phyloP scores from a whole-genome alignment of 805 yeast species.

The Barnettozyma wickerhamii region DNA sequence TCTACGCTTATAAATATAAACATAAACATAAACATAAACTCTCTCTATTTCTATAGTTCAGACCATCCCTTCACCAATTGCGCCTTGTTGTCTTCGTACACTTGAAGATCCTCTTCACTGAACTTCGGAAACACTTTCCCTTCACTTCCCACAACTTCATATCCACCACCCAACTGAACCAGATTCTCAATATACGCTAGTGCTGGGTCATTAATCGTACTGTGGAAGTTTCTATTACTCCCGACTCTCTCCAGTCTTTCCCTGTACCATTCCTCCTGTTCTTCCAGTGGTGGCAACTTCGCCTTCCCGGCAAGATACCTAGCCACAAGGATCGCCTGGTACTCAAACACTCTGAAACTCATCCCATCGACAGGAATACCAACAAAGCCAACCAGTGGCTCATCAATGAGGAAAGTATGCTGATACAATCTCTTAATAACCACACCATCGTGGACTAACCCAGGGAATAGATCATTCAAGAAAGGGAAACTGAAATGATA shows the following conservation, averaged over 20 bases:
- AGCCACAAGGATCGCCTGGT: conserved; percentile 45
- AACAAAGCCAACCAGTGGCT: conserved; percentile 40
- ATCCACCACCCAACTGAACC: conserved; percentile 24
- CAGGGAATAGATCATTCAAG: conserved; percentile 28
- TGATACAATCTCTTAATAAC: conserved; percentile 33
- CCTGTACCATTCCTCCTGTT: conserved; percentile 34
- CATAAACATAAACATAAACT: no score
- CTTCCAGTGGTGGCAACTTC: conserved; percentile 34
- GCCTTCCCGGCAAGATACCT: conserved; percentile 45
- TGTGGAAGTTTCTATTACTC: conserved; percentile 21
- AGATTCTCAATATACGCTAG: conserved; percentile 22
- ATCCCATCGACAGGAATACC: conserved; percentile 37
- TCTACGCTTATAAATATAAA: no score
- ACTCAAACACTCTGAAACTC: conserved; percentile 47
- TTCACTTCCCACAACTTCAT: neutral
- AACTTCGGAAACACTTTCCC: conserved; percentile 6
- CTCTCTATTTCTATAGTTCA: no score
- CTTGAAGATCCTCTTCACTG: conserved; percentile 4
- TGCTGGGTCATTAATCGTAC: conserved; percentile 30
- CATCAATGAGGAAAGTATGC: conserved; percentile 40
- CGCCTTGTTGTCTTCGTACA: conserved; percentile 3
- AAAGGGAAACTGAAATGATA: conserved; percentile 39
- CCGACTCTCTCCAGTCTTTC: conserved; percentile 20
- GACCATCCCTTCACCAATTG: conserved; percentile 1
- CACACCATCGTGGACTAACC: conserved; percentile 16